phyloP scores from a whole-genome alignment of 257 asterid species.

The Galeopsis tetrahit region DNA sequence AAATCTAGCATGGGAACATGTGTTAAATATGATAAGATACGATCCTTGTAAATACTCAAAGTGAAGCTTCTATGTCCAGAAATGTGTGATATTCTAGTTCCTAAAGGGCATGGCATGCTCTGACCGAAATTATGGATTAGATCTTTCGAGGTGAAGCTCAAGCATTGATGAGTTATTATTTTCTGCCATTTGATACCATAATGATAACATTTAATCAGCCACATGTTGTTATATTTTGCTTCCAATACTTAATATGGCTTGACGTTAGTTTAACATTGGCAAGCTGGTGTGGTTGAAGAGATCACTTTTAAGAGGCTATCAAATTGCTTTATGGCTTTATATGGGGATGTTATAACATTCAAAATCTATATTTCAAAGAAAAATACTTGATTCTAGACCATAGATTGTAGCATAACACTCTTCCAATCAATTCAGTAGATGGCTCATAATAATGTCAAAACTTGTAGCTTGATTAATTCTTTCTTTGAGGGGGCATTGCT shows the following conservation, averaged over 20 bases:
- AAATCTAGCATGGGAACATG: no score
- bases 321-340: not conserved
- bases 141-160: not conserved
- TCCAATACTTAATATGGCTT: not conserved
- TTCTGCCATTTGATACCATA: not conserved
- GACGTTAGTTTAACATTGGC: not conserved
- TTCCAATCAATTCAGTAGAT: not conserved
- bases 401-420: not conserved
- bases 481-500: constrained; percentile 8
- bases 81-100: not conserved
- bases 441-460: not conserved
- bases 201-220: not conserved
- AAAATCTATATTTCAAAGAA: not conserved
- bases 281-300: constrained; percentile 10
- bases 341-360: not conserved
- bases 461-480: constrained; percentile 7
- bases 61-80: not conserved
- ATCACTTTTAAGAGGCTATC: not conserved
- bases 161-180: not conserved
- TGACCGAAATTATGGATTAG: not conserved
- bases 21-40: no score
- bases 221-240: not conserved
- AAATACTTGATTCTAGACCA: not conserved
- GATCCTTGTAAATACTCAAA: not conserved
- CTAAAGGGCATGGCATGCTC: not conserved